Conservation (phyloP, 352 stramenopile genomes). For the Nothophytophthora sp. region DNA sequence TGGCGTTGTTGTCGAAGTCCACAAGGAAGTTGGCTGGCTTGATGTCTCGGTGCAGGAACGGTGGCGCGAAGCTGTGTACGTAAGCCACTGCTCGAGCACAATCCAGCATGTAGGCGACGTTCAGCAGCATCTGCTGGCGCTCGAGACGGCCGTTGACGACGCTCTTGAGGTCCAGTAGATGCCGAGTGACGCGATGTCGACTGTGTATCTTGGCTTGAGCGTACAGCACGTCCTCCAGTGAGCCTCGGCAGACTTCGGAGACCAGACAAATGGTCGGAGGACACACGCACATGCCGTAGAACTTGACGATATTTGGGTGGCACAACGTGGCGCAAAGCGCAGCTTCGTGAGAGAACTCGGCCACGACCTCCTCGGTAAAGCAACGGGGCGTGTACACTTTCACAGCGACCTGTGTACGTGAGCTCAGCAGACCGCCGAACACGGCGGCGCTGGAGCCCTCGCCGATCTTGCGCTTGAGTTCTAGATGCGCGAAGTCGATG, state of each 20-base stretch:
- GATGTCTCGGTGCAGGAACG: slow-evolving; percentile 68
- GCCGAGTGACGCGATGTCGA: not conserved
- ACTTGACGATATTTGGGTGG: slow-evolving; percentile 68
- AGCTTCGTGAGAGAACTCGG: slow-evolving; percentile 63
- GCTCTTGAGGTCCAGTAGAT: slow-evolving; percentile 12
- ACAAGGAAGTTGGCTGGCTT: slow-evolving; percentile 72
- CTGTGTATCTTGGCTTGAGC: slow-evolving; percentile 13
- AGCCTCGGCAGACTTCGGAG: slow-evolving; percentile 55
- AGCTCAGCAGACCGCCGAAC: slow-evolving; percentile 46
- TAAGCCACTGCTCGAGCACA: slow-evolving; percentile 60
- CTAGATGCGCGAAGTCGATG: slow-evolving; percentile 67
- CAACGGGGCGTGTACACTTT: slow-evolving; percentile 64
- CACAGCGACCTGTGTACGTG: slow-evolving; percentile 37
- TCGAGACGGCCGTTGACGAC: slow-evolving; percentile 11
- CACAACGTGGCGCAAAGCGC: slow-evolving; percentile 46
- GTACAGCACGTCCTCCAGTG: slow-evolving; percentile 43
- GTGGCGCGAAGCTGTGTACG: slow-evolving; percentile 60
- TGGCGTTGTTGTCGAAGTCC: slow-evolving; percentile 48
- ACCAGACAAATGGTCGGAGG: slow-evolving; percentile 67
- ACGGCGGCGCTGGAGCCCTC: slow-evolving; percentile 45
- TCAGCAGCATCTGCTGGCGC: slow-evolving; percentile 43
- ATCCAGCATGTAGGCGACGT: slow-evolving; percentile 66
- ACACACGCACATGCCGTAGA: slow-evolving; percentile 67
- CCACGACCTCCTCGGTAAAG: slow-evolving; percentile 54
- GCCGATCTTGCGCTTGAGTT: slow-evolving; percentile 52